Evolutionary conservation across 2,329 filamentous ascomycete genomes (phyloP).

Genomic region (Ceratocystis albifundus): DNA sequence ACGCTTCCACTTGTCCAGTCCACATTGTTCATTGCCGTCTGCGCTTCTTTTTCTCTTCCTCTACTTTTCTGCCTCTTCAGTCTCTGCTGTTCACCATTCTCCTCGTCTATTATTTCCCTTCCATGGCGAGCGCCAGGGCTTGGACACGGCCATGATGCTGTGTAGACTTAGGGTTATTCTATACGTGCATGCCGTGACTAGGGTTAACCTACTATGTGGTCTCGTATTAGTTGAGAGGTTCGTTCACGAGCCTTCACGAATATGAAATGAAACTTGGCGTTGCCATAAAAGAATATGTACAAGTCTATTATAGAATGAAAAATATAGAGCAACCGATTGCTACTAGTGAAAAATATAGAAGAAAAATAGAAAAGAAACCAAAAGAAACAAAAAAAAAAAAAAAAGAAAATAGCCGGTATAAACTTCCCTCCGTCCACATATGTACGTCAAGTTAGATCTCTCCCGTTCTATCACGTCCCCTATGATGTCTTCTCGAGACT

Average conservation of each 20-base stretch:
- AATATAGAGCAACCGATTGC: neutral
- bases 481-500: constrained; percentile 41
- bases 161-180: neutral
- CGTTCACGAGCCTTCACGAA: no score
- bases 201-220: neutral
- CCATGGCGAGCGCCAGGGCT: neutral
- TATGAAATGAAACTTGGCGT: no score
- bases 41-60: neutral
- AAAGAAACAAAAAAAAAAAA: no score
- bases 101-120: neutral
- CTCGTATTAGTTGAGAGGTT: no score
- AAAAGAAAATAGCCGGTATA: neutral
- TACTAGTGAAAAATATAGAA: neutral
- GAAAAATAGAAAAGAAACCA: neutral
- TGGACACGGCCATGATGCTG: neutral
- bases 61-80: neutral
- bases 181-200: neutral
- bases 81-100: neutral
- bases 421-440: neutral
- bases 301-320: neutral
- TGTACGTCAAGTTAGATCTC: neutral
- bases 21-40: neutral
- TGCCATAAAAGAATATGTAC: neutral
- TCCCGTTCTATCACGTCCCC: neutral
- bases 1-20: neutral